Conservation (phyloP, 257 asterid genomes). For the Ehretia macrophylla region DNA sequence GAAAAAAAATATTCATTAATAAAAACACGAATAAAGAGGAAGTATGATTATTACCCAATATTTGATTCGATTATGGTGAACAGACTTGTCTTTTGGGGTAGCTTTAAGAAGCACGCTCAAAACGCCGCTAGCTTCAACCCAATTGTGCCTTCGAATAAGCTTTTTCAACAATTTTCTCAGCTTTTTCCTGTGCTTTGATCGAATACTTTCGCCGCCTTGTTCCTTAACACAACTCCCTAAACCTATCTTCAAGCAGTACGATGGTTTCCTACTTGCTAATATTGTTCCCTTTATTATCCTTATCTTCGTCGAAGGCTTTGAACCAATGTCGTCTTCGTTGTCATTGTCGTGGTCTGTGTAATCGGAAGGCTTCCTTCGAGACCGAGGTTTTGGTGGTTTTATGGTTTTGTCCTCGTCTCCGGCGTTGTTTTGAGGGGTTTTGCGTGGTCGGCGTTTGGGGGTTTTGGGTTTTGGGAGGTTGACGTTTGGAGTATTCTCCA, state of each 20-base stretch:
- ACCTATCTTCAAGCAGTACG: slow-evolving; percentile 52
- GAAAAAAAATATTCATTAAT: no score
- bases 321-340: slow-evolving; percentile 20
- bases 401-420: neutral
- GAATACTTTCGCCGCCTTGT: slow-evolving; percentile 34
- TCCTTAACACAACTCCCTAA: slow-evolving; percentile 29
- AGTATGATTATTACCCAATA: slow-evolving; percentile 41
- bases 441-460: slow-evolving; percentile 10
- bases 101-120: slow-evolving; percentile 64
- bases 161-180: slow-evolving; percentile 38
- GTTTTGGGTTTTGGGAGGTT: slow-evolving; percentile 3
- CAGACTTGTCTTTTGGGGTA: slow-evolving; percentile 36
- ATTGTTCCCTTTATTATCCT: slow-evolving; percentile 29
- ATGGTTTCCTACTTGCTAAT: slow-evolving; percentile 42
- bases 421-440: slow-evolving; percentile 8
- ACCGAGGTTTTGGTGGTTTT: neutral
- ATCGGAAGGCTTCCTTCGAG: neutral
- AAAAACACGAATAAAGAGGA: neutral
- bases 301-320: slow-evolving; percentile 12
- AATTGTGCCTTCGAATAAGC: slow-evolving; percentile 47
- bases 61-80: slow-evolving; percentile 51
- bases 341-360: neutral
- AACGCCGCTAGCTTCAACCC: slow-evolving; percentile 77
- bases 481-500: neutral
- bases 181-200: slow-evolving; percentile 44